Percentiles rank a stretch among this genome's conserved stretches.
Conservation (phyloP, 345 rosid genomes). For the Populus alba region DNA sequence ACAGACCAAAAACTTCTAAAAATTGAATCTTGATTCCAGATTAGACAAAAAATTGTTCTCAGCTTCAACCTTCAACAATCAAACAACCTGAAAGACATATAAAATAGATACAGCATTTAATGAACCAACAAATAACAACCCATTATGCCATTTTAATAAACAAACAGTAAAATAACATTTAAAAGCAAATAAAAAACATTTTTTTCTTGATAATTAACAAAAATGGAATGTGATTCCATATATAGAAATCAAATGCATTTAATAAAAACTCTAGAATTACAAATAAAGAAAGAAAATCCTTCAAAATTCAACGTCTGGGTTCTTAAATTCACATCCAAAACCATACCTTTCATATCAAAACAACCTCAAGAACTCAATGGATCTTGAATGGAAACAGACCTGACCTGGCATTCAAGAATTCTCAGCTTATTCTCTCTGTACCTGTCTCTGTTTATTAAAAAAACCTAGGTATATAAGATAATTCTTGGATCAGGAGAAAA, state of each 20-base stretch:
- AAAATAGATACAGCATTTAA: neutral
- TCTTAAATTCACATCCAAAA: neutral
- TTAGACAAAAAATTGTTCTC: neutral
- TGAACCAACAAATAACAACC: neutral
- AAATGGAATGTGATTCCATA: neutral
- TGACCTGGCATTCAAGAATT: neutral
- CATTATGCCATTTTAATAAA: neutral
- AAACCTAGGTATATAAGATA: neutral
- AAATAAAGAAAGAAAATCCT: neutral
- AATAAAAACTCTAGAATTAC: neutral
- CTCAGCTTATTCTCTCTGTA: neutral
- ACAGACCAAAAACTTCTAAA: neutral
- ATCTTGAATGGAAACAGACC: neutral
- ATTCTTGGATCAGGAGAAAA: slow-evolving; percentile 27
- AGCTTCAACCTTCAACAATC: neutral
- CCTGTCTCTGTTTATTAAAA: neutral
- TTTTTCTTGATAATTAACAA: neutral
- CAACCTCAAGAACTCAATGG: neutral
- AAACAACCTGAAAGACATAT: neutral
- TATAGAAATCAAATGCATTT: neutral
- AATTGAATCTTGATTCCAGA: slow-evolving; percentile 1
- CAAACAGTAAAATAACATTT: neutral
- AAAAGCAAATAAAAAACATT: neutral
- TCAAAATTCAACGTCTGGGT: neutral
- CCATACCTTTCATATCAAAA: neutral